Conservation (phyloP, 139 green algal genomes). For the Mesotaenium endlicherianum region DNA sequence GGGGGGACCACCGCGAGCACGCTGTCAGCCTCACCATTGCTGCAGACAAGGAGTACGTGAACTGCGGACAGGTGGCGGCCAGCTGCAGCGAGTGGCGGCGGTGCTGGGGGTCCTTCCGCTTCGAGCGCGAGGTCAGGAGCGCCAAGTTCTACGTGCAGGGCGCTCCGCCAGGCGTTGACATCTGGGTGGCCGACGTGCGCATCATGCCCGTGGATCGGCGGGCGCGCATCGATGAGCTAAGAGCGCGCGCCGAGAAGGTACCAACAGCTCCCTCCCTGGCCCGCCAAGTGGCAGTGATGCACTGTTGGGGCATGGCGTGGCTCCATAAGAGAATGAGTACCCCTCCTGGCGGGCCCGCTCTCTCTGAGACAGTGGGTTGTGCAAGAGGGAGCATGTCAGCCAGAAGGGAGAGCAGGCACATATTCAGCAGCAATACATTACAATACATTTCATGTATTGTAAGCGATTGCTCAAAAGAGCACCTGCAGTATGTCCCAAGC, state of each 20-base stretch:
- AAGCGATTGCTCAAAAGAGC: too few species aligned
- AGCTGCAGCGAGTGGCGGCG: slow-evolving; percentile 4
- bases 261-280: too few species aligned
- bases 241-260: slow-evolving; percentile 4
- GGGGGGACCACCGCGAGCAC: neutral
- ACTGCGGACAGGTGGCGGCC: slow-evolving; percentile 15
- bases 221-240: neutral
- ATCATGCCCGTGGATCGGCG: slow-evolving; percentile 6
- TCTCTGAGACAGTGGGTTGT: too few species aligned
- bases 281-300: too few species aligned
- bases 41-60: slow-evolving; percentile 24
- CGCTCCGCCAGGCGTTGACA: slow-evolving; percentile 23
- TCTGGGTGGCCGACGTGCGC: slow-evolving; percentile 23
- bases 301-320: too few species aligned
- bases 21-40: neutral
- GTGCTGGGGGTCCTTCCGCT: slow-evolving; percentile 34
- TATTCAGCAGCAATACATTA: too few species aligned
- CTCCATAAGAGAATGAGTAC: too few species aligned
- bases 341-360: too few species aligned
- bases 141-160: slow-evolving; percentile 35
- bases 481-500: too few species aligned
- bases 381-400: too few species aligned
- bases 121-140: neutral
- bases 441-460: too few species aligned
- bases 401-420: too few species aligned